Conservation (phyloP, 257 asterid genomes). For the Vinca minor region DNA sequence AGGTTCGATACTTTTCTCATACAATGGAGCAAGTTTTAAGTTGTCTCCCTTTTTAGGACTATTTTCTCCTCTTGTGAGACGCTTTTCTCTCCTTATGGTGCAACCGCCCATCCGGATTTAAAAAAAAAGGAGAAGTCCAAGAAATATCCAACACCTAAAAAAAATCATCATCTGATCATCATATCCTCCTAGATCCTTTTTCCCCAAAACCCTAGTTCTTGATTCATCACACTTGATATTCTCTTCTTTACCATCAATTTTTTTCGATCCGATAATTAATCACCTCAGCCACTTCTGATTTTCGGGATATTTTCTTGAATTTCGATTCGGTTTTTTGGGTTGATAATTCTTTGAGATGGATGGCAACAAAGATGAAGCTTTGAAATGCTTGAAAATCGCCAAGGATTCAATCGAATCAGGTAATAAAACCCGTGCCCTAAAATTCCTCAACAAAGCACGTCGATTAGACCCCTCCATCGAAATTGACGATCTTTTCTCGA, state of each 20-base stretch:
- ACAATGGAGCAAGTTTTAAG: no score
- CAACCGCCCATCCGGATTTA: no score
- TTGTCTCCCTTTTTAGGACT: no score
- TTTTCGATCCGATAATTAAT: background rate
- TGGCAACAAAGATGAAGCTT: conserved; percentile 97
- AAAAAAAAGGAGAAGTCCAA: no score
- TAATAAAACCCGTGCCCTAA: conserved; percentile 57
- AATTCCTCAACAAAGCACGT: conserved; percentile 76
- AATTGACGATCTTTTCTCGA: conserved; percentile 44
- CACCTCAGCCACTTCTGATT: background rate
- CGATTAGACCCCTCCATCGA: conserved; percentile 62
- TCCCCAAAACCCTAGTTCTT: conserved; percentile 8
- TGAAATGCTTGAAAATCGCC: conserved; percentile 75
- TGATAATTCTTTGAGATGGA: conserved; percentile 40
- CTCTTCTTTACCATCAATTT: background rate
- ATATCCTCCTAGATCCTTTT: no score
- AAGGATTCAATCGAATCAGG: conserved; percentile 60
- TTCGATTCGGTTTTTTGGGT: background rate
- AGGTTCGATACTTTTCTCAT: no score
- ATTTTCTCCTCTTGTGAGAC: no score
- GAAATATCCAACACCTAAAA: no score
- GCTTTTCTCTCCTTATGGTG: no score
- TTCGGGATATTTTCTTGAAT: background rate
- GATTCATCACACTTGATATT: background rate
- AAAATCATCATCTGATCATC: no score